Evolutionary conservation across 2,329 filamentous ascomycete species (phyloP), one percentile per base, ranked within the genome.

Genomic region (Paraphaeosphaeria minitans): DNA sequence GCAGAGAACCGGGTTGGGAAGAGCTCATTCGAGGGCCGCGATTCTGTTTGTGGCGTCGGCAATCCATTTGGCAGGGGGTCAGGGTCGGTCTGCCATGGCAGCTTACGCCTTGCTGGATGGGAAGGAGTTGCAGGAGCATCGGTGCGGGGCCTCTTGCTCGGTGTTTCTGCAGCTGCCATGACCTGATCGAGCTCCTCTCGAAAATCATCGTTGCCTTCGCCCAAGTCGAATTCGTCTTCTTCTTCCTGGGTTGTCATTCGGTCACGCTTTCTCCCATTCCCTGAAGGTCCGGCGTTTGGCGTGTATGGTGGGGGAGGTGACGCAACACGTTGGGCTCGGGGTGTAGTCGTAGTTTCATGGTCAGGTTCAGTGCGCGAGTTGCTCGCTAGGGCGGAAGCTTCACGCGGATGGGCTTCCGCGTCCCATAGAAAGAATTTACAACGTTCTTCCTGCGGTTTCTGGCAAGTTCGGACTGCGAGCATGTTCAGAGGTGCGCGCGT

Each of bases 371-470:
- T 81, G 56, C 77, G 74, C 37, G 81, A 80, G 62, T 84, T 84
- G 56, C 69, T 78, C 54, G 82, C 57, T 21, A 84, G 72, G 22
- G 80, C 79, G 13, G 69, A 69, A 51, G 81, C 80, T 68, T 85
- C 82, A 53, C 84, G 76, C 19, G 65, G 59, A 43, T 76, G 73
- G 0, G 85, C 85, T 45, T 85, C 81, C 14, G 84, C 80, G 8
- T 83, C 77, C 83, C 84, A 87, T 0, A 88, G 71, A 62, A 87
- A 88, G 73, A 88, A 85, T 0, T 76, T 77, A 65, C 86, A 88
- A 42, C 80, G 76, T 47, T 78, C 75, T 2, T 75, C 67, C 53
- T 79, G 75, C 35, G 77, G 74, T 64, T 81, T 80, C 63, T 86
- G 83, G 66, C 86, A 89, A 4, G 81, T 84, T 64, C 85, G 87